Conservation (phyloP, 2,329 filamentous ascomycete species). For the Trichoderma sp. region DNA sequence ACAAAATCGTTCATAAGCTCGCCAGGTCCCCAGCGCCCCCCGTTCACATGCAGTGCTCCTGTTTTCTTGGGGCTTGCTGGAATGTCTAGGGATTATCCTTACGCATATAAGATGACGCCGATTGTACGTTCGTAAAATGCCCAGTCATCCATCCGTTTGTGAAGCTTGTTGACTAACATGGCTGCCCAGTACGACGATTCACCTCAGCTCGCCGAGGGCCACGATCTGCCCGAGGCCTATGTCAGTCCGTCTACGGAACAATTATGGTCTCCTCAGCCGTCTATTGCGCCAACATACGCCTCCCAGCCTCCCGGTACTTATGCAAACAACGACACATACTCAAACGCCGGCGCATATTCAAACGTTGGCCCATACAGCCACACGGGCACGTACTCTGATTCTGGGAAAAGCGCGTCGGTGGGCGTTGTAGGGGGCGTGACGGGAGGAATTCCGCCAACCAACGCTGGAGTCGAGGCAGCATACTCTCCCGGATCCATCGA, state of each 20-base stretch:
- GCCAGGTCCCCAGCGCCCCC: neutral
- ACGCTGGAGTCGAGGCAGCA: neutral
- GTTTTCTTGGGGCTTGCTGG: conserved; percentile 2
- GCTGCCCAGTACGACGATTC: neutral
- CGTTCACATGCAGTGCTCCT: neutral
- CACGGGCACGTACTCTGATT: neutral
- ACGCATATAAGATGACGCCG: conserved; percentile 11
- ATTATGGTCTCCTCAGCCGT: conserved; percentile 10
- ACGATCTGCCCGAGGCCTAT: conserved; percentile 5
- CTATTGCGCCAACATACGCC: neutral
- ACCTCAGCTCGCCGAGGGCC: neutral
- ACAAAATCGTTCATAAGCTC: conserved; percentile 9
- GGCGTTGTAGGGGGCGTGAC: neutral
- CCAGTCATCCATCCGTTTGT: neutral
- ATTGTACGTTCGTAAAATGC: neutral
- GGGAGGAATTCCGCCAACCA: neutral
- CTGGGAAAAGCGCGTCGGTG: neutral
- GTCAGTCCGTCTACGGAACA: neutral
- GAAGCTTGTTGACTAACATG: neutral
- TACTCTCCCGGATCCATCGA: neutral
- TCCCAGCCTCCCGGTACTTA: neutral
- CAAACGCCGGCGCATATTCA: neutral
- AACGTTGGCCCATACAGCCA: neutral
- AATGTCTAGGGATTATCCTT: conserved; percentile 1
- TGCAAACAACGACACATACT: neutral